These are phyloP conservation scores for Penicillium robsamsonii DNA, from an alignment of 495 filamentous ascomycete species.

Conservation along the genomic window DNA sequence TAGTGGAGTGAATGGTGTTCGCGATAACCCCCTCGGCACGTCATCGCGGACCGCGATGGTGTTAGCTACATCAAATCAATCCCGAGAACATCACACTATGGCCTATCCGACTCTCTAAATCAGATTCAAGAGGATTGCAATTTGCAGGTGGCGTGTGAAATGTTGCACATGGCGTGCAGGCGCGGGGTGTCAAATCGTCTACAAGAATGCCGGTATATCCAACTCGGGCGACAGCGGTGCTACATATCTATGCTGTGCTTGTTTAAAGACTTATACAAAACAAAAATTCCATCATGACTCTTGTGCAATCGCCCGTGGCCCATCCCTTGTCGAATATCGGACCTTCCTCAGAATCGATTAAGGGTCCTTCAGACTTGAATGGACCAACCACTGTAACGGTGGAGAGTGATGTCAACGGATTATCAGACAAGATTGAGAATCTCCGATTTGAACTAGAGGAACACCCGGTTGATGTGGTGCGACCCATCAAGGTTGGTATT, in stretches of 20 bases:
- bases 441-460: constrained; percentile 36
- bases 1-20: constrained; percentile 26
- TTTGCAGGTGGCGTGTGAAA: constrained; percentile 19
- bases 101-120: background rate
- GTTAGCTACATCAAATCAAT: constrained; percentile 24
- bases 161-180: constrained; percentile 26
- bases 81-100: background rate
- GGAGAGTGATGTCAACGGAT: constrained; percentile 11
- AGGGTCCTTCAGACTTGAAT: constrained; percentile 10
- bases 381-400: constrained; percentile 17
- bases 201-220: constrained; percentile 1
- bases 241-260: constrained; percentile 8
- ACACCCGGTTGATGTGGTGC: constrained; percentile 40
- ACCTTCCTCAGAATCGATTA: constrained; percentile 11
- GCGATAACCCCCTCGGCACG: constrained; percentile 20
- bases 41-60: constrained; percentile 21
- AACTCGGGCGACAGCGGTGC: background rate
- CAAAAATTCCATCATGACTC: constrained; percentile 12
- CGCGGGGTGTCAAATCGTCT: background rate
- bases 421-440: background rate
- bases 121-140: background rate
- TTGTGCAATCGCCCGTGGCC: constrained; percentile 17
- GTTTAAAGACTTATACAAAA: background rate
- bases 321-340: constrained; percentile 11
- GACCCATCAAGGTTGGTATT: constrained; percentile 49